A percentile compares a stretch with the other conserved stretches of the same genome.
Evolutionary conservation across 805 yeast genomes (phyloP).

Genomic region (Wickerhamiella qilinensis): DNA sequence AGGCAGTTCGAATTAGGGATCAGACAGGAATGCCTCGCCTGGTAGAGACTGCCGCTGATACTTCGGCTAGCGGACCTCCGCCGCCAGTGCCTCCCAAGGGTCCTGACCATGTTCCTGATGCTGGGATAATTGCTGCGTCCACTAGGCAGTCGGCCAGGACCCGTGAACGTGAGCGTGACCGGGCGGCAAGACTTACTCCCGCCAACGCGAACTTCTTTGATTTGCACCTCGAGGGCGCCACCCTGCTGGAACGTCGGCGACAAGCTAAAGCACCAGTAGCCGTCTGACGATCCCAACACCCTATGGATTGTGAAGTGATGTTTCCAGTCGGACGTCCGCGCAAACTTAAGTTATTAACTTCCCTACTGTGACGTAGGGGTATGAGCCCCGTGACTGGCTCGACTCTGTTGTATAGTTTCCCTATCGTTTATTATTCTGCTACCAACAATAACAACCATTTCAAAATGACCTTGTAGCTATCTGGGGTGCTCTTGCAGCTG

Average conservation of each 20-base stretch:
- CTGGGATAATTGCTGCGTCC: background rate
- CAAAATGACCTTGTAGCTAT: no score
- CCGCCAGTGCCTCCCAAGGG: background rate
- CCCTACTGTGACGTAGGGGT: no score
- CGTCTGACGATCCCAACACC: no score
- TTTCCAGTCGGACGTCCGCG: no score
- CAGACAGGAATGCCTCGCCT: conserved; percentile 4
- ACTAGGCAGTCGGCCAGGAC: background rate
- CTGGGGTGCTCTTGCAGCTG: no score
- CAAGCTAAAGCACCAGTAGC: conserved; percentile 6
- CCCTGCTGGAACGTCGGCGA: conserved; percentile 39
- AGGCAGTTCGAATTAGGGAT: conserved; percentile 1
- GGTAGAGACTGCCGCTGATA: background rate
- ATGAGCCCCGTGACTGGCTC: no score
- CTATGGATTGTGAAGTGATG: no score
- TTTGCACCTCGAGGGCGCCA: conserved; percentile 46
- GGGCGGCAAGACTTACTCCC: conserved; percentile 3
- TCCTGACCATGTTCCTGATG: background rate
- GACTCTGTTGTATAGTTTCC: no score
- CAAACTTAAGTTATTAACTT: no score
- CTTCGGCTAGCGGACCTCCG: background rate
- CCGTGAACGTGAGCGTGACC: conserved; percentile 4
- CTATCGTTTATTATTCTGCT: no score
- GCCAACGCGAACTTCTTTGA: conserved; percentile 27
- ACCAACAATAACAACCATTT: no score